phyloP scores from a whole-genome alignment of 768 basidiomycete species.

The Naganishia vaughanmartiniae region DNA sequence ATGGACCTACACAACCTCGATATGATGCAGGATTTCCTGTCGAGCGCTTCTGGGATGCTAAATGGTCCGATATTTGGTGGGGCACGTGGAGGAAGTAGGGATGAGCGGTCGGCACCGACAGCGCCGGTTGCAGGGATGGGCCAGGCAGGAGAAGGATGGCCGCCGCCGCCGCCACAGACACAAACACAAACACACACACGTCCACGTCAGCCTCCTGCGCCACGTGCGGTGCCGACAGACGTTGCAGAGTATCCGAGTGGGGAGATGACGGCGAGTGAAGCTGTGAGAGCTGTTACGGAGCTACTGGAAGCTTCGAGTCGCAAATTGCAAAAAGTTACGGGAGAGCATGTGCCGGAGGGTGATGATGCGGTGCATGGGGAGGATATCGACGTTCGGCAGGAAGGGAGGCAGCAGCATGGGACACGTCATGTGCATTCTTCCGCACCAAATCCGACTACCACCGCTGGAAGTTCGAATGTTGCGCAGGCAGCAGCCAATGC shows the following conservation, averaged over 20 bases:
- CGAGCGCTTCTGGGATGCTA: slow-evolving; percentile 16
- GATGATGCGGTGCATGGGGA: background rate
- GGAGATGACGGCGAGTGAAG: slow-evolving; percentile 17
- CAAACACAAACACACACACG: background rate
- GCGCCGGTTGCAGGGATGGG: background rate
- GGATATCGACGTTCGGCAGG: background rate
- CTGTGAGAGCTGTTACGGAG: slow-evolving; percentile 14
- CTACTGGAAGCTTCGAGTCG: slow-evolving; percentile 20
- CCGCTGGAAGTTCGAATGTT: background rate
- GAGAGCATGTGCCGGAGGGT: background rate
- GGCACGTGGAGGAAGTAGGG: background rate
- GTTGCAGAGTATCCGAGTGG: background rate
- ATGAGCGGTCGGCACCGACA: background rate
- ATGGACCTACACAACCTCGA: slow-evolving; percentile 17
- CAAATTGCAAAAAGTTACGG: slow-evolving; percentile 14
- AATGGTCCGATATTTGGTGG: slow-evolving; percentile 1
- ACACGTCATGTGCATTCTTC: background rate
- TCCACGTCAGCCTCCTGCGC: background rate
- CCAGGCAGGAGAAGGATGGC: too few species aligned
- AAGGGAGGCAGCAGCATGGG: background rate
- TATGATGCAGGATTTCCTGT: slow-evolving; percentile 9
- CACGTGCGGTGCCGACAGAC: background rate
- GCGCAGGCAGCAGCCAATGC: slow-evolving; percentile 6
- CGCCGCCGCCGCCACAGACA: background rate
- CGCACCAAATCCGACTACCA: background rate